Base-by-base conservation (phyloP, 768 basidiomycete genomes). In the Phylloporus arenicola region DNA sequence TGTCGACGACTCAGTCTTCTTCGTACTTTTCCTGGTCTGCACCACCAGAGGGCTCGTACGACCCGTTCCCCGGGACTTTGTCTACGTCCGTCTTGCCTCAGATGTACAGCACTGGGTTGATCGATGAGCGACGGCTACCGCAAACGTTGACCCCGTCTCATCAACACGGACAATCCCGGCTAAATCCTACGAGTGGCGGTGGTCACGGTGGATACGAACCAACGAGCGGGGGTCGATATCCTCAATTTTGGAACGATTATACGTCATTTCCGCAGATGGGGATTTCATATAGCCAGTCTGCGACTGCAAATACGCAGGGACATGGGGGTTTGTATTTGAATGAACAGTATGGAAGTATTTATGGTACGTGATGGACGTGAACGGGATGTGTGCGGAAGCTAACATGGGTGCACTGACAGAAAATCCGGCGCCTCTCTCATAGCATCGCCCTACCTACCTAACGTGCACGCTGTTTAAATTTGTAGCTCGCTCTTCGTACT, bases 51-150 rank as follows among this genome's bases (percentile, higher is more conserved):
- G 40, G 57, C 3, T 53, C 62, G 27, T 65, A 69, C 51, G 65
- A 47, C 74, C 75, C 65, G 1, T 68, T 65, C 58, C 62, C 74
- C 20, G 73, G 73, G 6, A 72, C 77, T 39, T 59, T 88, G 38
- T 84, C 86, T 19, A 88, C 86, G 16, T 83, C 84, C 1, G 84
- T 85, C 22, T 74, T 88, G 38, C 84, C 86, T 0, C 85, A 86
- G 55, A 70, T 83, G 57, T 88, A 86, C 62, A 87, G 84, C 67
- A 86, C 86, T 4, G 86, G 85, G 0, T 68, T 87, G 42, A 73
- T 78, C 3, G 82, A 82, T 53, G 78, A 79, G 35, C 71, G 75
- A 33, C 72, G 74, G 10, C 46, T 43, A 16, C 52, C 48, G 0
- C 52, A 53, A 2, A 33, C 30, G 2, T 24, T 57, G 51, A 30